Conservation (phyloP, 495 filamentous ascomycete species). For the Astrothelium macrocarpum region DNA sequence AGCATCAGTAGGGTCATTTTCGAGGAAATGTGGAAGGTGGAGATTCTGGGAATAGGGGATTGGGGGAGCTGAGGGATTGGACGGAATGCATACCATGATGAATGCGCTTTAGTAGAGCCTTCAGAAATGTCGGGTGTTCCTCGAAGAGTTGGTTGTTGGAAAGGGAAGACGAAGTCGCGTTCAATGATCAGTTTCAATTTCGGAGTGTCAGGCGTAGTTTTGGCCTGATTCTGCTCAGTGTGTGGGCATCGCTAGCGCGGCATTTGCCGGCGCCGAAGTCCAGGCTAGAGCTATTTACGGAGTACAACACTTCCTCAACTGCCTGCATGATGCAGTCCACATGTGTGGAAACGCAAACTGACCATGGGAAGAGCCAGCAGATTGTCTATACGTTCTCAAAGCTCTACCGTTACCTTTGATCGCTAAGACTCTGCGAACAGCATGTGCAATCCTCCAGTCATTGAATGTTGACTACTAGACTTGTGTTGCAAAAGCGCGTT, state of each 20-base stretch:
- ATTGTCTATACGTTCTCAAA: no score
- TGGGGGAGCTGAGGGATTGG: neutral
- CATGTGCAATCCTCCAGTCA: no score
- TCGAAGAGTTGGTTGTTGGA: slow-evolving; percentile 45
- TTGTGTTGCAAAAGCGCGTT: no score
- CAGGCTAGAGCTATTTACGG: neutral
- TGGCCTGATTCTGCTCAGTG: neutral
- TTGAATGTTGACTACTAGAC: no score
- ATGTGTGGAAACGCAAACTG: no score
- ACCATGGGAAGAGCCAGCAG: no score
- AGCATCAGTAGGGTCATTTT: neutral
- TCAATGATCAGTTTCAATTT: neutral
- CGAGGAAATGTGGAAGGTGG: neutral
- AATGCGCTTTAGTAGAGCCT: slow-evolving; percentile 7
- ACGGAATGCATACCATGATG: slow-evolving; percentile 13
- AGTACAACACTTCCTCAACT: neutral
- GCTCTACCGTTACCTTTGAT: no score
- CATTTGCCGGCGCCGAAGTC: neutral
- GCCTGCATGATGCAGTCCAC: neutral
- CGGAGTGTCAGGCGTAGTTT: slow-evolving; percentile 7
- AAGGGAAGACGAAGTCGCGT: slow-evolving; percentile 4
- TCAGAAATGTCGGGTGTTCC: slow-evolving; percentile 48
- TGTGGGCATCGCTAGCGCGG: neutral
- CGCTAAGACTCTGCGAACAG: no score
- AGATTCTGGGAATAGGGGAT: slow-evolving; percentile 7